Evolutionary conservation across 2,329 filamentous ascomycete genomes (phyloP), one percentile per base, ranked within the genome.

Genomic region (Colletotrichum australisinense): DNA sequence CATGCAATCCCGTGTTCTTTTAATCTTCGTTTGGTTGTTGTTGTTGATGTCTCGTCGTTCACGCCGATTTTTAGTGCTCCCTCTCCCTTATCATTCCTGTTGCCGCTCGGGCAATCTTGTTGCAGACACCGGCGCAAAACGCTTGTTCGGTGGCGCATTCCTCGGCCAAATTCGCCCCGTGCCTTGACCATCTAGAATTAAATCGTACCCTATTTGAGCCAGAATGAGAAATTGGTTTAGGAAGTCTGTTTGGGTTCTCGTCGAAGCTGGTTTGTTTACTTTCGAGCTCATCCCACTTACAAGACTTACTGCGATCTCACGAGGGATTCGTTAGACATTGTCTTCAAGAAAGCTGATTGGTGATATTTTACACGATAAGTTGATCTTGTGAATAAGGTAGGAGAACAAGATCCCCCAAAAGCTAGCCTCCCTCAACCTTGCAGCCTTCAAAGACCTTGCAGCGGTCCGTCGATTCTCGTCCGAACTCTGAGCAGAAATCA

Each of bases 11-110:
- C 22, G 8, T 24, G 14, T 67, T 68, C 71, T 73, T 73, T 73
- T 71, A 73, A 73, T 56, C 53, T 66, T 56, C 28, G 53, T 52
- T 66, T 56, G 56, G 46, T 71, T 71, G 62, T 60, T 73, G 56
- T 73, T 73, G 49, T 73, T 73, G 71, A 65, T 73, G 67, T 73
- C 71, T 71, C 71, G 67, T 73, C 56, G 67, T 28, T 7, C 26
- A 22, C 16, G 49, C 11, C n/a, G 32, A 49, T 30, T 49, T 56
- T 56, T 35, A 49, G 42, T 49, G 42, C 42, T 22, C n/a, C 19
- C 26, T 14, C 71, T 73, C 71, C 71, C 71, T 73, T 71, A 71
- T 71, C 71, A 73, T 73, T 73, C 71, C 67, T 73, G 55, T 71
- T 35, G 67, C 46, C 71, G 71, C 71, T 73, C 71, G 62, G 71